Conservation (phyloP, 1,139 yeast species). For the Entelexis sorbosivorans region DNA sequence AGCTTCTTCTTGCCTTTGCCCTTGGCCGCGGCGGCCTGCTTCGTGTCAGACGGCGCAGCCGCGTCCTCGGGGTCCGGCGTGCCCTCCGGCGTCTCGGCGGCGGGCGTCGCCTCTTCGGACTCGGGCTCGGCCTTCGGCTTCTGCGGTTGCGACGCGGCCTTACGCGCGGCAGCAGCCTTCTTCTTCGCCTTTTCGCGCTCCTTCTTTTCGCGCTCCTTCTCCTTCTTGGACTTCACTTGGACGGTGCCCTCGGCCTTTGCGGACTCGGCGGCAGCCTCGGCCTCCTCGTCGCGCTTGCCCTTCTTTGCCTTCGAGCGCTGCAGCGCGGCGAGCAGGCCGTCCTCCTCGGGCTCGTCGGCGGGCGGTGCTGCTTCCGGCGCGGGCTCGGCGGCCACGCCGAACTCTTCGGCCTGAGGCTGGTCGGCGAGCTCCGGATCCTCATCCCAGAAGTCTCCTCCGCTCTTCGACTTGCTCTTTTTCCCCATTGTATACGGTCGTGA, state of each 20-base stretch:
- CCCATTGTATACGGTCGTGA: slow-evolving; percentile 18
- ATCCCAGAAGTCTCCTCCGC: slow-evolving; percentile 71
- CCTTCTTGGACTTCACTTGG: slow-evolving; percentile 75
- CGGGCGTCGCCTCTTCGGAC: slow-evolving; percentile 5
- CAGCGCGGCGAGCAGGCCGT: slow-evolving; percentile 64
- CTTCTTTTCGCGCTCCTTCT: slow-evolving; percentile 93
- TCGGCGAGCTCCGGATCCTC: slow-evolving; percentile 56
- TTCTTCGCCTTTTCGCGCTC: slow-evolving; percentile 91
- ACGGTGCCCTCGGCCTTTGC: slow-evolving; percentile 45
- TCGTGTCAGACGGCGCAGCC: slow-evolving; percentile 31
- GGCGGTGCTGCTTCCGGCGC: slow-evolving; percentile 14
- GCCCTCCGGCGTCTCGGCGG: slow-evolving; percentile 1
- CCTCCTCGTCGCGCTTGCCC: slow-evolving; percentile 41
- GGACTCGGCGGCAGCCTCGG: slow-evolving; percentile 30
- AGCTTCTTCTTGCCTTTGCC: slow-evolving; percentile 32
- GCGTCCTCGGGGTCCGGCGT: slow-evolving; percentile 25
- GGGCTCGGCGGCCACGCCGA: slow-evolving; percentile 32
- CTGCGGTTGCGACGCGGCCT: slow-evolving; percentile 61
- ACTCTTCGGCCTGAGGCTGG: slow-evolving; percentile 37
- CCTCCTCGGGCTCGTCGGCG: slow-evolving; percentile 33
- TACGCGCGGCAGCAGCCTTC: slow-evolving; percentile 81
- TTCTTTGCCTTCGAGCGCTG: slow-evolving; percentile 70
- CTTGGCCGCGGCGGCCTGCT: slow-evolving; percentile 29
- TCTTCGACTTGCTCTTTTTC: slow-evolving; percentile 38
- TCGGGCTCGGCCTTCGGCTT: slow-evolving; percentile 24